A percentile compares a stretch with the other conserved stretches of the same genome.
These are phyloP conservation scores for Chondrostereum purpureum DNA, from an alignment of 1,284 basidiomycete genomes.

Conservation along the genomic window DNA sequence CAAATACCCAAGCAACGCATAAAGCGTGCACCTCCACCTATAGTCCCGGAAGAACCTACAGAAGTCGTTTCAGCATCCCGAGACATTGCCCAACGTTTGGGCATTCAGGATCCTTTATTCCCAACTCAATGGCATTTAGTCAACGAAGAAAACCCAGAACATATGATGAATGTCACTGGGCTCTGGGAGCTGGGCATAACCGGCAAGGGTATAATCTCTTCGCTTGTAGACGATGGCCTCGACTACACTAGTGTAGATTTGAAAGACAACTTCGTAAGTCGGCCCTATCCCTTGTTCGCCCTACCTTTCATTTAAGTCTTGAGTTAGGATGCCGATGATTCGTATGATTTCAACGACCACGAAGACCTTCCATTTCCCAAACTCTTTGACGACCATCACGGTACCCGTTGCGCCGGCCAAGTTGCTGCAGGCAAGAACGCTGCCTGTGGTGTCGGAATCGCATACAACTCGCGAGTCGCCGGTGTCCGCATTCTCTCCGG, in stretches of 20 bases:
- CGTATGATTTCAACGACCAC: slow-evolving; percentile 97
- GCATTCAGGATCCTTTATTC: slow-evolving; percentile 83
- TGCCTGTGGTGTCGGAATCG: slow-evolving; percentile 92
- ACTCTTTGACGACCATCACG: slow-evolving; percentile 91
- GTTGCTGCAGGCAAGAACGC: slow-evolving; percentile 96
- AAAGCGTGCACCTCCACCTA: slow-evolving; percentile 63
- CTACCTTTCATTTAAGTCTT: slow-evolving; percentile 1
- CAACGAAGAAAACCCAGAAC: slow-evolving; percentile 66
- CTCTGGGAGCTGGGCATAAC: slow-evolving; percentile 85
- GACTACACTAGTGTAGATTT: slow-evolving; percentile 89
- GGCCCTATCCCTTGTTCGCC: too few species aligned
- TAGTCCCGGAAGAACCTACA: slow-evolving; percentile 20
- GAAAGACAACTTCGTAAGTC: slow-evolving; percentile 83
- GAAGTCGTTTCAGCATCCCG: slow-evolving; percentile 30
- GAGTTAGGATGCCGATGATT: slow-evolving; percentile 86
- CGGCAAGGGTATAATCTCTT: slow-evolving; percentile 82
- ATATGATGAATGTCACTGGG: slow-evolving; percentile 80
- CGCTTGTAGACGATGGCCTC: slow-evolving; percentile 93
- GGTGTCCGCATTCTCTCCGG: slow-evolving; percentile 95
- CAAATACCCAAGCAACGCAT: slow-evolving; percentile 58
- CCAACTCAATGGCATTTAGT: slow-evolving; percentile 89
- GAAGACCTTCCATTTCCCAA: slow-evolving; percentile 81
- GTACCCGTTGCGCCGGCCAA: slow-evolving; percentile 97
- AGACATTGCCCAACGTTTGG: slow-evolving; percentile 57
- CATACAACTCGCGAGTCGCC: slow-evolving; percentile 86